These are phyloP conservation scores for Penicillium sp. DNA, from an alignment of 2,329 filamentous ascomycete genomes.

Conservation along the genomic window DNA sequence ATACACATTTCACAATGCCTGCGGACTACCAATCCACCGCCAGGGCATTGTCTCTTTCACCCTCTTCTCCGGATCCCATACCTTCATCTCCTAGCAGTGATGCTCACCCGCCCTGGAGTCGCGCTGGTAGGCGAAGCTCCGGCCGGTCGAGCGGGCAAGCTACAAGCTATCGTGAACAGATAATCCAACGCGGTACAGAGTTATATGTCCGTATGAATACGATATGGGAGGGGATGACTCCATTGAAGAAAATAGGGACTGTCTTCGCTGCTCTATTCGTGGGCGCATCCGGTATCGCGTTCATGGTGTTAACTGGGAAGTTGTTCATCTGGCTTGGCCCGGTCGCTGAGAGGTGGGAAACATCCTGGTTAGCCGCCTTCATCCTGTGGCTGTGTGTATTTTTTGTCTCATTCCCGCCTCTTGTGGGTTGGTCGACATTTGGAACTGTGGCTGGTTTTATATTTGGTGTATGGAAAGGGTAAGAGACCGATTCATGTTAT, in stretches of 20 bases:
- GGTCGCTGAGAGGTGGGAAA: constrained; percentile 73
- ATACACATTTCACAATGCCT: constrained; percentile 36
- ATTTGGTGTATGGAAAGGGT: constrained; percentile 70
- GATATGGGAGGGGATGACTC: constrained; percentile 43
- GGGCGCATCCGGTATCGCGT: constrained; percentile 62
- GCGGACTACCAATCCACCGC: constrained; percentile 54
- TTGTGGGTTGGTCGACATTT: constrained; percentile 83
- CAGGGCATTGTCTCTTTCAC: constrained; percentile 54
- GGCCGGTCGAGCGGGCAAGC: constrained; percentile 36
- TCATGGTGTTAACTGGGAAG: constrained; percentile 73
- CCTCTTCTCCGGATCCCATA: constrained; percentile 45
- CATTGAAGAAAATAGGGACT: constrained; percentile 63
- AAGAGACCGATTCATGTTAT: constrained; percentile 34
- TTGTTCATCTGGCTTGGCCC: constrained; percentile 77
- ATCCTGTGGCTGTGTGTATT: constrained; percentile 76
- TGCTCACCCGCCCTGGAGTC: constrained; percentile 54
- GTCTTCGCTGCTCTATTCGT: constrained; percentile 52
- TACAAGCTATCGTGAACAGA: constrained; percentile 38
- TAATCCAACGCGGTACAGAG: constrained; percentile 39
- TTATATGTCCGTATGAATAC: constrained; percentile 34
- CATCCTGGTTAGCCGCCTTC: constrained; percentile 67
- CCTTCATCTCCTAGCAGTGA: constrained; percentile 47
- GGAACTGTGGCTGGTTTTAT: constrained; percentile 69
- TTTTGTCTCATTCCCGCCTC: constrained; percentile 76
- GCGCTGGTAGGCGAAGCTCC: constrained; percentile 44